Conservation (phyloP, 176 grass and related monocot species). For the Carex cristatella region DNA sequence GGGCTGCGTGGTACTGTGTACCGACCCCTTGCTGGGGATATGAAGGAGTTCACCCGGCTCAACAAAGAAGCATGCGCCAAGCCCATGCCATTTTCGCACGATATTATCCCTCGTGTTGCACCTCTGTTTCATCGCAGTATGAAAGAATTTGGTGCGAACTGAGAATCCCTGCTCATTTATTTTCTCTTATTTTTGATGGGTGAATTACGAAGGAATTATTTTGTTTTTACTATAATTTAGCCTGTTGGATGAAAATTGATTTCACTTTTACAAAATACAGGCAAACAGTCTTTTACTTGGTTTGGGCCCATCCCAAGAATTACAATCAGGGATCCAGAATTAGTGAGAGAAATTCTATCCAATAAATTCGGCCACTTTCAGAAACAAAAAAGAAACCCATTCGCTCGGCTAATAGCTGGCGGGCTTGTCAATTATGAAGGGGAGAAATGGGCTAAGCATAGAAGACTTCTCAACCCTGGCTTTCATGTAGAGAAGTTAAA, state of each 20-base stretch:
- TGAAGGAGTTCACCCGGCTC: too few species aligned
- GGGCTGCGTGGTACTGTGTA: too few species aligned
- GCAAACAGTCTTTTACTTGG: conserved; percentile 58
- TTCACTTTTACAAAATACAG: conserved; percentile 20
- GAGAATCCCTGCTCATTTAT: too few species aligned
- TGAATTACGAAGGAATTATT: too few species aligned
- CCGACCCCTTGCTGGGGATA: too few species aligned
- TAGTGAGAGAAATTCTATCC: conserved; percentile 52
- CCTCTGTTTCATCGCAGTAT: too few species aligned
- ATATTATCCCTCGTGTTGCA: too few species aligned
- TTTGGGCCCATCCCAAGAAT: conserved; percentile 43
- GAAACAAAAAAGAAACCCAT: conserved; percentile 22
- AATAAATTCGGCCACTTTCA: conserved; percentile 60
- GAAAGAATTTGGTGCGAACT: too few species aligned
- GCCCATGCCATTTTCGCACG: too few species aligned
- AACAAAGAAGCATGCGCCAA: too few species aligned
- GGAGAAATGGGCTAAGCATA: conserved; percentile 73
- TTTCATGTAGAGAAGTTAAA: conserved; percentile 78
- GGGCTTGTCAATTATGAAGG: conserved; percentile 41
- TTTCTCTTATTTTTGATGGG: too few species aligned
- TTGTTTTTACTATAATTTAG: too few species aligned
- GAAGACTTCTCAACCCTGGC: conserved; percentile 70
- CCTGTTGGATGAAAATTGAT: not conserved
- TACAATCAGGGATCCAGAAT: conserved; percentile 39
- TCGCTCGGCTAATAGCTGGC: conserved; percentile 19